Base-by-base conservation (phyloP, 441 rosid species). In the Jatropha podagrica region DNA sequence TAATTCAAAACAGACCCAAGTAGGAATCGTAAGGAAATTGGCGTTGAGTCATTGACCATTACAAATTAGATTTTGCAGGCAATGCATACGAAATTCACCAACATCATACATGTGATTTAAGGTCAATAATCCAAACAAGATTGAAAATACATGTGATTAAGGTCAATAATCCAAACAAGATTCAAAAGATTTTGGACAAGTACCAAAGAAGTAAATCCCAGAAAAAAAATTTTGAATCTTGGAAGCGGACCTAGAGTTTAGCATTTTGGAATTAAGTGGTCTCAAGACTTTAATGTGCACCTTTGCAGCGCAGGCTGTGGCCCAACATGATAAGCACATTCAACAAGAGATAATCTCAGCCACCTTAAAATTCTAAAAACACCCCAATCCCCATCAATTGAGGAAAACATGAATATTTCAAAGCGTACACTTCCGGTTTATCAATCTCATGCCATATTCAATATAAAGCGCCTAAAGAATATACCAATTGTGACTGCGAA, bases 21-120 rank as follows among this genome's bases (percentile, higher is more conserved):
- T 4, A 65, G 23, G 23, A 49, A 56, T 8, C 12, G 11, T 23
- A 58, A 58, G 62, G 15, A 5, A 51, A 23, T 52, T 20, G 55
- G 23, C 23, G 23, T 23, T 23, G 15, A 1, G 62, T 18, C 61
- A 4, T 2, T 23, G 51, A 73, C 44, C 7, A 37, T n/a, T 14
- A 5, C n/a, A 37, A 60, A 32, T 14, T 55, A 23, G 75, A 72
- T 72, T 46, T 40, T 15, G 41, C 64, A 74, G 20, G 54, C 64
- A 65, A 54, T 7, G 54, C 9, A 14, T 23, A 62, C 55, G 54
- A 54, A 58, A 59, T 55, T 20, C 17, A 20, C 20, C 38, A 74
- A 55, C 15, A 49, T 37, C 27, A 8, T 17, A 62, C 51, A 18
- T 54, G 46, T 42, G 46, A 42, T 7, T 42, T 42, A 42, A 42